Evolutionary conservation across 441 rosid species (phyloP).

Genomic region (Erodium moschatum): DNA sequence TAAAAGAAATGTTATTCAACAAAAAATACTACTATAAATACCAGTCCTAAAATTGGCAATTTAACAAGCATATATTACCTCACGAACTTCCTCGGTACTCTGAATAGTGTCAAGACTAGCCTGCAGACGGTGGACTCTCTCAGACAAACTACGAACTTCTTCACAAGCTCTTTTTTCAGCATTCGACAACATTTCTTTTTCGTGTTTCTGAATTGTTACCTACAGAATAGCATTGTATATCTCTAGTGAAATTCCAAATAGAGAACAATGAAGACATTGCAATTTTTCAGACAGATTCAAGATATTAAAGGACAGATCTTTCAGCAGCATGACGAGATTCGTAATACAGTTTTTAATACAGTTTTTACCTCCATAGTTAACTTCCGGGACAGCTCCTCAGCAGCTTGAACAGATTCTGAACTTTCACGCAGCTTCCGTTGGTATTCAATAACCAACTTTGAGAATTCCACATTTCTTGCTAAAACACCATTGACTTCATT

Average conservation of each 20-base stretch:
- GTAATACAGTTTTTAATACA: too few species aligned
- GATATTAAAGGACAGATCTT: neutral
- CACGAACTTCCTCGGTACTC: conserved; percentile 79
- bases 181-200: conserved; percentile 67
- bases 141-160: conserved; percentile 79
- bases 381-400: conserved; percentile 77
- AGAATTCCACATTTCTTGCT: conserved; percentile 83
- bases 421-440: conserved; percentile 77
- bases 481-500: conserved; percentile 51
- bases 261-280: neutral
- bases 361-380: conserved; percentile 66
- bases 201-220: conserved; percentile 68
- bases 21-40: neutral
- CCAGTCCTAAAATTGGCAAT: neutral
- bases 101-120: conserved; percentile 85
- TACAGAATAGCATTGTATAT: conserved; percentile 23
- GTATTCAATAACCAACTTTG: conserved; percentile 68
- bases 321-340: neutral
- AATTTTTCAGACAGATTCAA: neutral
- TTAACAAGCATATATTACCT: conserved; percentile 37
- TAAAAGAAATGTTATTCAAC: neutral
- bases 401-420: conserved; percentile 55
- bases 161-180: conserved; percentile 86
- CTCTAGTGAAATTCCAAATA: neutral
- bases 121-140: conserved; percentile 74